A percentile compares a stretch with the other conserved stretches of the same genome.
Conservation (phyloP, 306 rosid species). For the Chamaecrista fasciculata region DNA sequence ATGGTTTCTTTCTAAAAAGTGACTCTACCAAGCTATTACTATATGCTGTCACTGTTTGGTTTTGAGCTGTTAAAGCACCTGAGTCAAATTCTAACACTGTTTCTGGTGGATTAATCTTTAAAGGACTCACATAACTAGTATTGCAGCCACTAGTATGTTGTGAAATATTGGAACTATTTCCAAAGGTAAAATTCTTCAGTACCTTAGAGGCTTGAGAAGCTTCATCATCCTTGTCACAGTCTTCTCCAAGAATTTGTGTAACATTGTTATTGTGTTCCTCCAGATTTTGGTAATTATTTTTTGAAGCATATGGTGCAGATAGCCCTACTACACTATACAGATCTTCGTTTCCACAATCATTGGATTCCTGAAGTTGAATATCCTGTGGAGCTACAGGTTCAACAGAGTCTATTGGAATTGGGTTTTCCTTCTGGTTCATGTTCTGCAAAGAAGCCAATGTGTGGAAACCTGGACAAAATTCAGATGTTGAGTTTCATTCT, state of each 20-base stretch:
- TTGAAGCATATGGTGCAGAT: neutral
- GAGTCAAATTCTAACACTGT: neutral
- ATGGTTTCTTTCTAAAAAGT: neutral
- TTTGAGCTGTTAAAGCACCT: constrained; percentile 1
- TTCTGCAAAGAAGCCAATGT: constrained; percentile 3
- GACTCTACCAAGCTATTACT: constrained; percentile 21
- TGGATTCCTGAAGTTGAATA: too few relatives aligned
- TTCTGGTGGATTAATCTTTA: neutral
- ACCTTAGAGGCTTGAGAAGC: constrained; percentile 2
- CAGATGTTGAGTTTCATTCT: neutral
- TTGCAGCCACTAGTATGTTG: neutral
- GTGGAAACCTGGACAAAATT: neutral
- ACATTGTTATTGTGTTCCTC: constrained; percentile 15
- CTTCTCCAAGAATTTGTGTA: constrained; percentile 34
- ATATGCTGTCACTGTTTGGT: constrained; percentile 9
- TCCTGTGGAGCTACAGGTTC: neutral
- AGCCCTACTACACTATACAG: constrained; percentile 7
- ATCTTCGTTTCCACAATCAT: constrained; percentile 15
- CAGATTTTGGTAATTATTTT: constrained; percentile 1
- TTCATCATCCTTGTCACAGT: neutral
- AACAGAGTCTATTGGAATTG: neutral
- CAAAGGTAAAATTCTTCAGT: neutral
- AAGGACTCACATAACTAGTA: neutral
- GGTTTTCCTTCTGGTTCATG: constrained; percentile 18
- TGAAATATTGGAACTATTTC: neutral